Base-by-base conservation (phyloP, 1,284 basidiomycete genomes). In the Wolfiporia cocos region DNA sequence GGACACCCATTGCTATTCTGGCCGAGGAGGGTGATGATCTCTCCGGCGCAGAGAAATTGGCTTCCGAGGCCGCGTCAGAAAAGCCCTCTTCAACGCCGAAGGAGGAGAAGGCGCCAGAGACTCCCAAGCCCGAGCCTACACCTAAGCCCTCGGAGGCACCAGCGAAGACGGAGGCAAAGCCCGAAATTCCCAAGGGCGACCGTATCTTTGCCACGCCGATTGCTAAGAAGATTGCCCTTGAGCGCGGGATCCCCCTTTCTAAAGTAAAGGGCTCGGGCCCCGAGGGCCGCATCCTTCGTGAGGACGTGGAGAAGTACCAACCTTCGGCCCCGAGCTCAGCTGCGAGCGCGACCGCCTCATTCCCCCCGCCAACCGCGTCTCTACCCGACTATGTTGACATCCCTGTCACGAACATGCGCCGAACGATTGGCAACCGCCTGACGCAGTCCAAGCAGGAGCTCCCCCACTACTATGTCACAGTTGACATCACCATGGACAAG, bases 391-490 rank as follows among this genome's bases (percentile, higher is more conserved):
- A 93, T 69, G 76, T 80, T 51, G 96, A 99, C 63, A 82, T 81
- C 38, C 95, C 96, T n/a, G 72, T 92, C 41, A 83, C 89, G 44
- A 94, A 85, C 69, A 99, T 99, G 89, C 88, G 96, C 47, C 88
- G 89, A 54, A 85, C 81, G 34, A 99, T 99, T 61, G 96, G 91
- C 48, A 59, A 77, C 42, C 90, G 96, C 53, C 78, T 99, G 52
- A 81, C 86, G 3, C 91, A 97, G 70, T 91, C 88, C 52, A 99
- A 98, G 69, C 85, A 89, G 63, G 84, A 92, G 52, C 63, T 93
- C 19, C 96, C 96, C n/a, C 94, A 98, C 67, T 99, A 96, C 72
- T 99, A 98, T 69, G 69, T 99, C 55, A 97, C 95, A 11, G 77
- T 91, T 42, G 92, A 98, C 60, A 77, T 99, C 64, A 88, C 92